These are phyloP conservation scores for Solanum neorickii DNA, from an alignment of 257 asterid genomes.

Conservation along the genomic window DNA sequence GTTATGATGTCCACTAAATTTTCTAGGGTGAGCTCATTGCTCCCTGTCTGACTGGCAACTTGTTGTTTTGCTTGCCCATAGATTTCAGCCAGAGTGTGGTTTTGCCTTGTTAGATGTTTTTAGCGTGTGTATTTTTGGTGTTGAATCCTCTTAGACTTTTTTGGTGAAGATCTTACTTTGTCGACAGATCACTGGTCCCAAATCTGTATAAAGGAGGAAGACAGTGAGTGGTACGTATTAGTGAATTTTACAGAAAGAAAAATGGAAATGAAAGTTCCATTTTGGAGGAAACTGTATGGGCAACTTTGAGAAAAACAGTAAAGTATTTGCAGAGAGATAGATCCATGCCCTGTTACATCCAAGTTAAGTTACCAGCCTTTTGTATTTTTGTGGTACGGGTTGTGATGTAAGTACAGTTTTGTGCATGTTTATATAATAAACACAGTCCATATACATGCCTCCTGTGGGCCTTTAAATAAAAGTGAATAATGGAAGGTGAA, in stretches of 20 bases:
- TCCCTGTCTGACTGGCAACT: neutral
- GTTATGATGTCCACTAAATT: neutral
- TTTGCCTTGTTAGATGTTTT: neutral
- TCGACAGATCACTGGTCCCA: neutral
- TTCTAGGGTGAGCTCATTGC: neutral
- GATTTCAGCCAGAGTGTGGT: neutral
- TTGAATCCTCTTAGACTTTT: neutral
- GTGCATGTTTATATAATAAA: constrained; percentile 1
- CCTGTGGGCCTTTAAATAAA: constrained; percentile 18
- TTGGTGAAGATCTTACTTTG: neutral
- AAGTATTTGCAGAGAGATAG: neutral
- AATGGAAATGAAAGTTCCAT: neutral
- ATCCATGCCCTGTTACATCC: neutral
- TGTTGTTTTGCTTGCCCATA: neutral
- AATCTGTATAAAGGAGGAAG: neutral
- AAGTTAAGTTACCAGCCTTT: neutral
- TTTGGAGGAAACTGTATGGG: neutral
- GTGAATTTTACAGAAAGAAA: neutral
- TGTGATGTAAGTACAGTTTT: neutral
- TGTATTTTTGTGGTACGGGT: neutral
- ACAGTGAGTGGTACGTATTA: neutral
- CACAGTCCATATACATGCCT: constrained; percentile 38
- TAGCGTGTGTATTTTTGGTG: neutral
- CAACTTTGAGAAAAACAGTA: neutral
- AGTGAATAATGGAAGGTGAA: constrained; percentile 11